Conservation (phyloP, 768 basidiomycete genomes). For the Candolleomyces efflorescens region DNA sequence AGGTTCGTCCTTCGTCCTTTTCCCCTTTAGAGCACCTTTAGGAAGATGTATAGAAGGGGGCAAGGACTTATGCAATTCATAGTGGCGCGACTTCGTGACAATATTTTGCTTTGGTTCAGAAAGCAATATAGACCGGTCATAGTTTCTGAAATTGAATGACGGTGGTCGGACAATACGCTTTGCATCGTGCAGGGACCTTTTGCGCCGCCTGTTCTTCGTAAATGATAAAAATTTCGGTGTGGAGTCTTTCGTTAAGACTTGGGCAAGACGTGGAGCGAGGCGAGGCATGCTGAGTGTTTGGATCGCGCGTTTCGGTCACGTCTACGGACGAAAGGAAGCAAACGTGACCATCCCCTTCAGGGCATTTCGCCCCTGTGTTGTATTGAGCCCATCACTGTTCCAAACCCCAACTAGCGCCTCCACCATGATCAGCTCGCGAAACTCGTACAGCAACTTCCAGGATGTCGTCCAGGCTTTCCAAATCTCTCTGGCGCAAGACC, state of each 20-base stretch:
- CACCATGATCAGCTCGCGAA: neutral
- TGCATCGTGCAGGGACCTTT: conserved; percentile 32
- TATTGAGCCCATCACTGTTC: too few species aligned
- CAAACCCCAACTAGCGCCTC: too few species aligned
- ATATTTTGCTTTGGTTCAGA: conserved; percentile 42
- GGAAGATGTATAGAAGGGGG: conserved; percentile 43
- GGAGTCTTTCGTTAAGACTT: conserved; percentile 29
- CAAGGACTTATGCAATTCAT: conserved; percentile 51
- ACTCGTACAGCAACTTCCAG: neutral
- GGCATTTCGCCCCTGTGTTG: too few species aligned
- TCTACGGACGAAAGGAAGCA: too few species aligned
- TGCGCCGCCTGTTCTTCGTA: conserved; percentile 14
- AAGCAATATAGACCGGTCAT: conserved; percentile 60
- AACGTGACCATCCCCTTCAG: too few species aligned
- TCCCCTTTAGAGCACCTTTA: conserved; percentile 17
- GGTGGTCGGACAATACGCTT: conserved; percentile 23
- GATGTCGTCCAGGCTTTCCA: conserved; percentile 30
- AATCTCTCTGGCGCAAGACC: conserved; percentile 31
- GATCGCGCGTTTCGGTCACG: too few species aligned
- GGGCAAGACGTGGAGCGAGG: conserved; percentile 61
- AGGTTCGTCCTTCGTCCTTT: conserved; percentile 29
- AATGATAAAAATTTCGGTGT: conserved; percentile 21
- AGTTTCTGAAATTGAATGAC: conserved; percentile 41
- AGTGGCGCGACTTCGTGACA: conserved; percentile 45
- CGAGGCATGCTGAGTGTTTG: conserved; percentile 50